Percentiles rank a stretch among this genome's conserved stretches.
Conservation (phyloP, 306 rosid species). For the Carpinus viminea region DNA sequence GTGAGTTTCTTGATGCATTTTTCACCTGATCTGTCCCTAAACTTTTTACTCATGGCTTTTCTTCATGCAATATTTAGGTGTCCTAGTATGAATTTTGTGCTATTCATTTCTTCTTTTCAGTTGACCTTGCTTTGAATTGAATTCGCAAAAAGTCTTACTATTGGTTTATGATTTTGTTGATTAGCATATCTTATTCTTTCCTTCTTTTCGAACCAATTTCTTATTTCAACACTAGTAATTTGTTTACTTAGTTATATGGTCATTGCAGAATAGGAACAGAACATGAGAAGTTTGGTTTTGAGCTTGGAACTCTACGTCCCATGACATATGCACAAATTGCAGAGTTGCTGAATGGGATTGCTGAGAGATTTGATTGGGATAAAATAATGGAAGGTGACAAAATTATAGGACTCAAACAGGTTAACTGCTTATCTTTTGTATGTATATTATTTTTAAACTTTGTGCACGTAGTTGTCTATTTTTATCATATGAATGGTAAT, state of each 20-base stretch:
- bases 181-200: neutral
- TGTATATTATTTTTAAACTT: neutral
- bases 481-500: neutral
- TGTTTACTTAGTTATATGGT: constrained; percentile 1
- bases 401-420: constrained; percentile 97
- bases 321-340: constrained; percentile 87
- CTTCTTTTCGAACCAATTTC: neutral
- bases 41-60: neutral
- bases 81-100: neutral
- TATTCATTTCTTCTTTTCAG: neutral
- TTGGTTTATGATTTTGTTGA: neutral
- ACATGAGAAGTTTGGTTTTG: constrained; percentile 98
- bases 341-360: constrained; percentile 72
- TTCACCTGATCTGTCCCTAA: neutral
- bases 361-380: constrained; percentile 98
- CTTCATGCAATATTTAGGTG: neutral
- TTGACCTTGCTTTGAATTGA: neutral
- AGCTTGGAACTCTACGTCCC: constrained; percentile 70
- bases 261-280: constrained; percentile 94
- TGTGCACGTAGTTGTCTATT: neutral
- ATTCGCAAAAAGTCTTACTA: neutral
- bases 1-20: neutral
- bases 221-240: neutral
- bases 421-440: constrained; percentile 18
- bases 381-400: constrained; percentile 85